A percentile compares a stretch with the other conserved stretches of the same genome.
phyloP scores from a whole-genome alignment of 2,329 filamentous ascomycete genomes.

The Penicillium sp. region DNA sequence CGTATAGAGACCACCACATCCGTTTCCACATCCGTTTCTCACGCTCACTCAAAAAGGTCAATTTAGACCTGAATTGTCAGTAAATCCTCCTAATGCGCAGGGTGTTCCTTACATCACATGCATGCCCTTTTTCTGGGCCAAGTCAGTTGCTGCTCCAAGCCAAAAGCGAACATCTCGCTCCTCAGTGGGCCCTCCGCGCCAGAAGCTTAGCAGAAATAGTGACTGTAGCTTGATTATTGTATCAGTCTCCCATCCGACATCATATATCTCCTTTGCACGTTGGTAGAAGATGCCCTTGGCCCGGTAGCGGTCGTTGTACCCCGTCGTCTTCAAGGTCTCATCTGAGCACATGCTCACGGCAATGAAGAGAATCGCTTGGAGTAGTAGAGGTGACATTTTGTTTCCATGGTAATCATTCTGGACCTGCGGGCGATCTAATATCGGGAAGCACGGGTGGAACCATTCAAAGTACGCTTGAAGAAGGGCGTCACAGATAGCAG shows the following conservation, averaged over 20 bases:
- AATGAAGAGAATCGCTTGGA: constrained; percentile 54
- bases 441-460: constrained; percentile 56
- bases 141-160: constrained; percentile 49
- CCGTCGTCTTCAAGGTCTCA: constrained; percentile 42
- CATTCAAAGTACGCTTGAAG: constrained; percentile 53
- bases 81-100: not conserved
- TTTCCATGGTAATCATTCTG: constrained; percentile 39
- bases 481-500: constrained; percentile 41
- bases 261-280: constrained; percentile 50
- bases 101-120: constrained; percentile 30
- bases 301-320: constrained; percentile 47
- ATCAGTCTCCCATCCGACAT: constrained; percentile 52
- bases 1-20: constrained; percentile 54
- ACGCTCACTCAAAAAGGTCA: constrained; percentile 28
- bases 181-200: constrained; percentile 49
- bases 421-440: constrained; percentile 48
- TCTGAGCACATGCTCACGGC: constrained; percentile 53
- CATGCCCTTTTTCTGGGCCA: constrained; percentile 48
- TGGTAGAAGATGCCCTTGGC: constrained; percentile 51
- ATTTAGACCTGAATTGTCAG: constrained; percentile 27
- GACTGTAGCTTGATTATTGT: constrained; percentile 50
- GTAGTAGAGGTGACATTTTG: constrained; percentile 47
- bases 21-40: constrained; percentile 42
- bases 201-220: constrained; percentile 54
- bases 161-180: constrained; percentile 50